Evolutionary conservation across 352 stramenopile species (phyloP), one percentile per base, ranked within the genome.

Genomic region (Globisporangium yorkense): DNA sequence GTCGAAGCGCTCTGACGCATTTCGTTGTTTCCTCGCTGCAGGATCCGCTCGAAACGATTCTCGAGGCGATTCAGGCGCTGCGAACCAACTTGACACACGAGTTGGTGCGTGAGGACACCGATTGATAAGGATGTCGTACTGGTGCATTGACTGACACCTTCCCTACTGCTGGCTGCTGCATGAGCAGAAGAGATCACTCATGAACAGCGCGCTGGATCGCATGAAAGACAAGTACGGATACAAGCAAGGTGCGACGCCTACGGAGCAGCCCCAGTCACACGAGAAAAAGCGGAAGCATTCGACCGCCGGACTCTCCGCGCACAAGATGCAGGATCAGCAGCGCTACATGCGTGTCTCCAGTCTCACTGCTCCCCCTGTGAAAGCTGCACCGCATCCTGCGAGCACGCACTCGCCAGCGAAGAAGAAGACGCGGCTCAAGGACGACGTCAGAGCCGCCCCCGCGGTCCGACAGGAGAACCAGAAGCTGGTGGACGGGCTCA

Each of bases 401-500:
- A 66, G 54, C 9, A 56, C 21, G n/a, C 47, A 62, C 55, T 68
- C 27, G 64, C 64, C 51, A 67, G 58, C 39, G 33, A 69, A 71
- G 49, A 78, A 72, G 58, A 77, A 77, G 46, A 60, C 43, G 24
- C 63, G 69, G 7, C 59, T 77, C 21, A 63, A 83, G 51, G 67
- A 75, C 39, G 63, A 88, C 51, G 67, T 89, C 31, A 47, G 68
- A 21, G 67, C 70, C 9, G 60, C 57, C n/a, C 73, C 65, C 5
- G 78, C 75, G 0, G 54, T 37, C 29, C 53, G 58, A 27, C 24
- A 33, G 5, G 72, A 85, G 45, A 92, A 92, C 63, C 77, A 89
- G 56, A 20, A 62, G 21, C 64, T 92, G 2, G 79, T 89, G 33
- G 69, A 89, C 31, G 64, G 82, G 52, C 52, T 92, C 3, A 55